Evolutionary conservation across 2,329 filamentous ascomycete genomes (phyloP).

Genomic region (Pseudocercospora fuligena): DNA sequence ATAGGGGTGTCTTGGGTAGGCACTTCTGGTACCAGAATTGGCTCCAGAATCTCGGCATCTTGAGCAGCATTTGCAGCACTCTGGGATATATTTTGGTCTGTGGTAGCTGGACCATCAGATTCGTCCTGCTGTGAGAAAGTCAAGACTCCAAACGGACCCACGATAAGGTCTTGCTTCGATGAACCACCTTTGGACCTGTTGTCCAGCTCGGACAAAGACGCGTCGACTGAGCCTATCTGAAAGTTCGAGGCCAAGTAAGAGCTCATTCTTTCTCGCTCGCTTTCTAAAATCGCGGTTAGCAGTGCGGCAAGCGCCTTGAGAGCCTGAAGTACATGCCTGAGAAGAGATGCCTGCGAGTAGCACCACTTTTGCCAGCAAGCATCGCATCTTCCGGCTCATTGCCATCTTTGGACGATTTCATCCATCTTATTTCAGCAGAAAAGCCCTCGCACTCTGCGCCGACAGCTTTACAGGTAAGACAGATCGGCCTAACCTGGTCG

Average conservation of each 20-base stretch:
- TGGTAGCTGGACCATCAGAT: not conserved
- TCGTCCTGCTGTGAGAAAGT: not conserved
- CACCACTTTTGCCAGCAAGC: not conserved
- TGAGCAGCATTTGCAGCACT: too few species aligned
- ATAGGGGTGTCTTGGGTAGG: constrained; percentile 4
- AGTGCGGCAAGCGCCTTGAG: not conserved
- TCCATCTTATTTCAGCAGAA: constrained; percentile 10
- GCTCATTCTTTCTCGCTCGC: constrained; percentile 15
- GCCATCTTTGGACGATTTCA: not conserved
- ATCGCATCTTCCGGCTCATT: not conserved
- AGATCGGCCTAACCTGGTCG: constrained; percentile 10
- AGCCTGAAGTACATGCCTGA: not conserved
- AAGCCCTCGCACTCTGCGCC: constrained; percentile 9
- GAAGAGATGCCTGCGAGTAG: constrained; percentile 8
- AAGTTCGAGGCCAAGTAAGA: constrained; percentile 7
- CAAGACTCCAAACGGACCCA: constrained; percentile 17
- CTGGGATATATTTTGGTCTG: too few species aligned
- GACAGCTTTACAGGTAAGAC: constrained; percentile 15
- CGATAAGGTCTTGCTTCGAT: not conserved
- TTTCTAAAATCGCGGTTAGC: constrained; percentile 2
- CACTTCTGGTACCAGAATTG: not conserved
- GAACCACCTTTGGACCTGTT: constrained; percentile 13
- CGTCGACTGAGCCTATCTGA: constrained; percentile 8
- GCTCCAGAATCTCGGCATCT: not conserved
- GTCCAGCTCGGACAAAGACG: constrained; percentile 15